phyloP scores from a whole-genome alignment of 371 early-diverging fungal species.

The Gilbertella persicaria region DNA sequence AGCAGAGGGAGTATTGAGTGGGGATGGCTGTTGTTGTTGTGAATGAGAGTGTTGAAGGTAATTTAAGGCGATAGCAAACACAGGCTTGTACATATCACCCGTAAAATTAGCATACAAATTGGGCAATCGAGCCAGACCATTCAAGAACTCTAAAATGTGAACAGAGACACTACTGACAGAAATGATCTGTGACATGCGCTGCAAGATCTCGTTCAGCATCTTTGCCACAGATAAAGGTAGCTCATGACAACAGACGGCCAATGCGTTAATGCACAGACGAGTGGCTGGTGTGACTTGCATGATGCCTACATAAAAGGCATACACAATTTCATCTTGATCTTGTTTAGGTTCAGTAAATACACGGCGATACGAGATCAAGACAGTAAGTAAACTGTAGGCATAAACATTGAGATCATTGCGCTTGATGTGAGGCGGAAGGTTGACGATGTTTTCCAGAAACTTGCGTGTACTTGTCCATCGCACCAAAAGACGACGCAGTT shows the following conservation, averaged over 20 bases:
- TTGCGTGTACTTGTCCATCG: slow-evolving; percentile 53
- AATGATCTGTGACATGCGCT: slow-evolving; percentile 82
- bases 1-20: slow-evolving; percentile 15
- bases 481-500: slow-evolving; percentile 55
- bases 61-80: slow-evolving; percentile 92
- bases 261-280: slow-evolving; percentile 80
- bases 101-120: slow-evolving; percentile 81
- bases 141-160: slow-evolving; percentile 89
- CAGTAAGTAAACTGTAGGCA: slow-evolving; percentile 70
- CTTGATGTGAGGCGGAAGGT: slow-evolving; percentile 54
- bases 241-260: slow-evolving; percentile 82
- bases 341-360: slow-evolving; percentile 60
- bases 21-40: slow-evolving; percentile 24
- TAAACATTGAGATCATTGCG: slow-evolving; percentile 67
- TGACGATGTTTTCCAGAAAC: slow-evolving; percentile 54
- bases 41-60: slow-evolving; percentile 80
- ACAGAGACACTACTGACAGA: slow-evolving; percentile 80
- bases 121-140: slow-evolving; percentile 81
- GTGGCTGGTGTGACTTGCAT: slow-evolving; percentile 73
- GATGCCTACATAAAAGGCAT: slow-evolving; percentile 79
- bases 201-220: slow-evolving; percentile 70
- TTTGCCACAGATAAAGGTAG: slow-evolving; percentile 79
- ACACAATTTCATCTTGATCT: slow-evolving; percentile 75
- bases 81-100: slow-evolving; percentile 78
- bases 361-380: slow-evolving; percentile 76